Conservation (phyloP, 1,284 basidiomycete species). For the Sporisorium iseilematis-ciliati region DNA sequence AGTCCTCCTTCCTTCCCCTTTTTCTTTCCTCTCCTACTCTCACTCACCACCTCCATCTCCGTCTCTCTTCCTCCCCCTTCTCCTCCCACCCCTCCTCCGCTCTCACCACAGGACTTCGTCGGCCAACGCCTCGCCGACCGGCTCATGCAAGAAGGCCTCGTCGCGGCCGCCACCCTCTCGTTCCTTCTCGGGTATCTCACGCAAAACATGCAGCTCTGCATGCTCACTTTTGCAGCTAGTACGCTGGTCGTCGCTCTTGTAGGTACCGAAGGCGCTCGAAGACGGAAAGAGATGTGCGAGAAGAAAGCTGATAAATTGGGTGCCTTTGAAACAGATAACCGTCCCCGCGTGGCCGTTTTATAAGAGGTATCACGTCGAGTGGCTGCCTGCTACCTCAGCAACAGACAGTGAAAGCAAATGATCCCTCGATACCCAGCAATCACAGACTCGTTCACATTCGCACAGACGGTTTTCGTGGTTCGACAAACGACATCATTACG, state of each 20-base stretch:
- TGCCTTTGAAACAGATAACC: conserved; percentile 25
- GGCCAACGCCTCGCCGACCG: conserved; percentile 42
- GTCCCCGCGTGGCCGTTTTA: conserved; percentile 49
- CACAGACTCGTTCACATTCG: neutral
- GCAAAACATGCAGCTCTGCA: conserved; percentile 41
- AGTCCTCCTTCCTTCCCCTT: conserved; percentile 3
- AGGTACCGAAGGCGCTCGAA: conserved; percentile 12
- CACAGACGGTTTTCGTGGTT: neutral
- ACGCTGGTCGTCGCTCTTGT: conserved; percentile 30
- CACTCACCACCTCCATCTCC: neutral
- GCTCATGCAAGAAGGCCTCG: conserved; percentile 43
- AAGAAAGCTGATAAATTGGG: neutral
- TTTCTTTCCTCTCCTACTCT: neutral
- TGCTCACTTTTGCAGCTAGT: conserved; percentile 22
- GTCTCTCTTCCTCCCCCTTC: neutral
- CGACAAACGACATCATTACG: neutral
- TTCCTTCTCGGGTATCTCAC: conserved; percentile 37
- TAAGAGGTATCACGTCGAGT: conserved; percentile 43
- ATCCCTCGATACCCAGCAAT: neutral
- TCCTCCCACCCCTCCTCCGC: neutral
- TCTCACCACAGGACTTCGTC: conserved; percentile 36
- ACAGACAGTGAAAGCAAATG: neutral
- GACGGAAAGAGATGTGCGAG: neutral
- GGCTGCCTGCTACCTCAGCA: conserved; percentile 27
- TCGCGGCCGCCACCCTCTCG: conserved; percentile 14